Percentiles rank a stretch among this genome's conserved stretches.
Evolutionary conservation across 805 yeast species (phyloP).

Genomic region (Yamadazyma endophytica): DNA sequence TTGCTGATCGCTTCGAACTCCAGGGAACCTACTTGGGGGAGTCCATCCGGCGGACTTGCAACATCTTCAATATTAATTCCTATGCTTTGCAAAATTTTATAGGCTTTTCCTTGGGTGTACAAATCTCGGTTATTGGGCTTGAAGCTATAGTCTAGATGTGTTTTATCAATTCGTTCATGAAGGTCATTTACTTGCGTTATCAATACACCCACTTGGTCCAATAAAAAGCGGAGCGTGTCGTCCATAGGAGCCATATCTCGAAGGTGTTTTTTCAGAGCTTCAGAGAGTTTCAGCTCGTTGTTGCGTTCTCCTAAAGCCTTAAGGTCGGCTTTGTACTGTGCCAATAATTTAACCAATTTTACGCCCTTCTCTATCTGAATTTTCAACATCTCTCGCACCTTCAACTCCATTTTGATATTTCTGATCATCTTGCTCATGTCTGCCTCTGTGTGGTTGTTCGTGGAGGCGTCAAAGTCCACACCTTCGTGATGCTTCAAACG

Average conservation of each 20-base stretch:
- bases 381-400: slow-evolving; percentile 37
- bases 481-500: slow-evolving; percentile 65
- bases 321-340: slow-evolving; percentile 26
- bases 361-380: slow-evolving; percentile 36
- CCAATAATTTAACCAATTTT: slow-evolving; percentile 28
- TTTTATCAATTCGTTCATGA: slow-evolving; percentile 19
- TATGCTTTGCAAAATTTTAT: slow-evolving; percentile 24
- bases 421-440: slow-evolving; percentile 28
- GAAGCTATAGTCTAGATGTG: slow-evolving; percentile 22
- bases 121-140: slow-evolving; percentile 31
- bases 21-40: too few relatives aligned
- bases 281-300: slow-evolving; percentile 9
- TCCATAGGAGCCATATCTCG: slow-evolving; percentile 41
- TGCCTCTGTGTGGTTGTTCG: slow-evolving; percentile 17
- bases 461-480: slow-evolving; percentile 23
- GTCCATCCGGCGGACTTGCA: too few relatives aligned
- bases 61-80: too few relatives aligned
- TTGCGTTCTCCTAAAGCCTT: slow-evolving; percentile 19
- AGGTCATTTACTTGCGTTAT: slow-evolving; percentile 24
- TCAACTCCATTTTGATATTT: slow-evolving; percentile 41
- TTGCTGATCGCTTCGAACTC: too few relatives aligned
- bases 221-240: slow-evolving; percentile 43
- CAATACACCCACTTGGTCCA: slow-evolving; percentile 40
- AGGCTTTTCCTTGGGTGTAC: slow-evolving; percentile 37
- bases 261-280: slow-evolving; percentile 20